Evolutionary conservation across 176 grass and related monocot species (phyloP).

Genomic region (Lolium rigidum): DNA sequence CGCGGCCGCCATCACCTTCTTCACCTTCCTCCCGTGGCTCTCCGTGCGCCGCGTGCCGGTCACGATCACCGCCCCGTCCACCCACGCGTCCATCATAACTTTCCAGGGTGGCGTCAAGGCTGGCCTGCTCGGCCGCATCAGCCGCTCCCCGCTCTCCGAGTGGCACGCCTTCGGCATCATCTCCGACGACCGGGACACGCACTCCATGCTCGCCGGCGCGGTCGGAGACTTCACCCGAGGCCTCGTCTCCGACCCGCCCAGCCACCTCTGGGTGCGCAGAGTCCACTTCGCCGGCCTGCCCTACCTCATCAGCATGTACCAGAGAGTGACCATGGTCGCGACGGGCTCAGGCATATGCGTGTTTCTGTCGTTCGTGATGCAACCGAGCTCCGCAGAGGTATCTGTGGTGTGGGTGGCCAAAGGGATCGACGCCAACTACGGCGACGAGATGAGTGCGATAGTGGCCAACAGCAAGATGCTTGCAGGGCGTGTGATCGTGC

Average conservation of each 20-base stretch:
- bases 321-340: conserved; percentile 55
- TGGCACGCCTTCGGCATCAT: conserved; percentile 51
- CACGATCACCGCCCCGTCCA: conserved; percentile 52
- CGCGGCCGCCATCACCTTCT: conserved; percentile 53
- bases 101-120: conserved; percentile 59
- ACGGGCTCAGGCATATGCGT: conserved; percentile 81
- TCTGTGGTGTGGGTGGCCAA: conserved; percentile 78
- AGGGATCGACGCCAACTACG: conserved; percentile 68
- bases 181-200: conserved; percentile 22
- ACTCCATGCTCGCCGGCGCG: conserved; percentile 70
- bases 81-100: conserved; percentile 63
- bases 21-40: conserved; percentile 68
- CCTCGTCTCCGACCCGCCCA: conserved; percentile 53
- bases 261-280: conserved; percentile 55
- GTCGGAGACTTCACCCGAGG: conserved; percentile 68
- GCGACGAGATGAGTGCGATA: conserved; percentile 59
- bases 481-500: conserved; percentile 48
- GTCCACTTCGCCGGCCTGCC: conserved; percentile 68
- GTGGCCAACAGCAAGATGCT: conserved; percentile 12
- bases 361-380: conserved; percentile 72
- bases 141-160: conserved; percentile 69
- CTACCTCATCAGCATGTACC: conserved; percentile 73
- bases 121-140: conserved; percentile 68
- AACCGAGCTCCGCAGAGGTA: conserved; percentile 54
- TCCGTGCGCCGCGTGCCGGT: conserved; percentile 61